Base-by-base conservation (phyloP, 2,329 filamentous ascomycete species). In the Fusarium coffeatum region DNA sequence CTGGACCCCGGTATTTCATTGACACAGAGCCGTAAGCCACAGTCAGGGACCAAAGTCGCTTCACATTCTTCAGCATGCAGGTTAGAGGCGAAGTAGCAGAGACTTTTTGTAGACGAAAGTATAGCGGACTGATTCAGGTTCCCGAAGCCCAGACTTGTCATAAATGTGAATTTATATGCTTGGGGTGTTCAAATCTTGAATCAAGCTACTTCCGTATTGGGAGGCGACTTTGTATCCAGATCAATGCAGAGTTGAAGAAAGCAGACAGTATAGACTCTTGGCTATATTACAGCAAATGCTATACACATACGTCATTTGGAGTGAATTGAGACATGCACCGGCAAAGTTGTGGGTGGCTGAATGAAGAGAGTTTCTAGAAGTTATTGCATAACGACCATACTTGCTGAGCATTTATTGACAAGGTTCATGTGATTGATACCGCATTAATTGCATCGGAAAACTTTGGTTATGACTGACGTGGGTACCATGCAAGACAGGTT, bases 61-160 rank as follows among this genome's bases (percentile, higher is more conserved):
- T 53, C 20, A 27, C 30, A 12, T 46, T 23, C n/a, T 42, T 64
- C 53, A 41, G 41, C 43, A 58, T 56, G 59, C 28, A 49, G 28
- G 27, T 23, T 40, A 51, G 40, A 40, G 45, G 40, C 59, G 32
- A 57, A 64, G 50, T n/a, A 30, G 27, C 51, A 51, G 40, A 64
- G n/a, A 37, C 18, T n/a, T 42, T 47, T 37, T 11, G 30, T 23
- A 34, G 18, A 27, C n/a, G 20, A 20, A n/a, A 49, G 32, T 12
- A 49, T 6, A 25, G 56, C 25, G 34, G 18, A 27, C 23, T 37
- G 30, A 15, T 40, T 45, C 27, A n/a, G 18, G 23, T 25, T 32
- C 59, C 48, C 23, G 32, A 37, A 55, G 20, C 18, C 25, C 49
- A 48, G 49, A n/a, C 48, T 43, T 47, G 12, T 16, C 13, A 45